Evolutionary conservation across 2,329 filamentous ascomycete species (phyloP).

Genomic region (Pseudopithomyces maydicus): DNA sequence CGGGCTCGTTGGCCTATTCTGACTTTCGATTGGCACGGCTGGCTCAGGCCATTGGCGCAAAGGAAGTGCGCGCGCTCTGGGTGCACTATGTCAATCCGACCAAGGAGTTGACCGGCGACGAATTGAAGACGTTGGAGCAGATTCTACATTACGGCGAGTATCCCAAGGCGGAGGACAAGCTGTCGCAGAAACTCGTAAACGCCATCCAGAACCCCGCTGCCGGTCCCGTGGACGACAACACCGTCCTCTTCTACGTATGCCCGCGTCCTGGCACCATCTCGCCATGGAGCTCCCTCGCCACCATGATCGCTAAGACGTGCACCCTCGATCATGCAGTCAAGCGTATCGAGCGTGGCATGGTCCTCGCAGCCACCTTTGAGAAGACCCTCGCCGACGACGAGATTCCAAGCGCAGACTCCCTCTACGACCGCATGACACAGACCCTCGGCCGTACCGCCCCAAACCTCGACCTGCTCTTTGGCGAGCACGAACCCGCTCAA

Average conservation of each 20-base stretch:
- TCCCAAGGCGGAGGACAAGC: slow-evolving; percentile 52
- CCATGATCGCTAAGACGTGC: slow-evolving; percentile 90
- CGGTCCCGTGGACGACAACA: slow-evolving; percentile 56
- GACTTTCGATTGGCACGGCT: slow-evolving; percentile 55
- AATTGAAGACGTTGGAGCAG: slow-evolving; percentile 61
- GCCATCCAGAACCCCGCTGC: slow-evolving; percentile 53
- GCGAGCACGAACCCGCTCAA: slow-evolving; percentile 66
- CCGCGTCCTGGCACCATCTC: slow-evolving; percentile 84
- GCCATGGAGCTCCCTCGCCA: slow-evolving; percentile 97
- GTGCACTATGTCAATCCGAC: slow-evolving; percentile 56
- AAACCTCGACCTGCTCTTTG: slow-evolving; percentile 77
- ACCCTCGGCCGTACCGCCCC: slow-evolving; percentile 70
- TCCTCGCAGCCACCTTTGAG: slow-evolving; percentile 70
- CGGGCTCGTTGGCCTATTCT: slow-evolving; percentile 61
- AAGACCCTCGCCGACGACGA: slow-evolving; percentile 55
- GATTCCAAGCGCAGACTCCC: slow-evolving; percentile 68
- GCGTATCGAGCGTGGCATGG: slow-evolving; percentile 85
- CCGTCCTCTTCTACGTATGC: slow-evolving; percentile 71
- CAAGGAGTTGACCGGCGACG: slow-evolving; percentile 46
- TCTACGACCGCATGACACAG: slow-evolving; percentile 97
- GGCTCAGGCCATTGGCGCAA: slow-evolving; percentile 52
- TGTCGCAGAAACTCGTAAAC: slow-evolving; percentile 53
- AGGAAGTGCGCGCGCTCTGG: slow-evolving; percentile 55
- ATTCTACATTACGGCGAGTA: slow-evolving; percentile 64
- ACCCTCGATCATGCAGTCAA: slow-evolving; percentile 73